Base-by-base conservation (phyloP, 345 rosid genomes). In the Rhodamnia rubescens region DNA sequence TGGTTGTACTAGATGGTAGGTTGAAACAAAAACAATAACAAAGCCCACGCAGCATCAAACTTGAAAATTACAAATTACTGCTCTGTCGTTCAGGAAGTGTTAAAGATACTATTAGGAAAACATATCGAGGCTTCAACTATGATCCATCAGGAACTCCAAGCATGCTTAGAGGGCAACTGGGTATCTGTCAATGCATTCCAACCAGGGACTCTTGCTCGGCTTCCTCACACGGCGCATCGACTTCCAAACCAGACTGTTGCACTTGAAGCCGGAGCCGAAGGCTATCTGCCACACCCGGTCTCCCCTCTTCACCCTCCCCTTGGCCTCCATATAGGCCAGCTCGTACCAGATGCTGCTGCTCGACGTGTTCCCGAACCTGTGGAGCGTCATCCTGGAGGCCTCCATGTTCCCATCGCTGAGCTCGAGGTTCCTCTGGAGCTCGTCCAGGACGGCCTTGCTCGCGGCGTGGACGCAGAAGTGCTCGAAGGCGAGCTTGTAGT, bases 341-440 rank as follows among this genome's bases (percentile, higher is more conserved):
- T 95, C 98, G 20, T 95, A 97, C 98, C 99, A 95, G 2, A 95
- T 92, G 83, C 97, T 94, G 87, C 98, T 95, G 88, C 99, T 97
- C 0, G 97, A 95, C 2, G 98, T 95, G 93, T 97, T 95, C 11
- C 98, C 98, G 83, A 94, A 97, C 84, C 98, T 91, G 75, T 95
- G 96, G 49, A 95, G 87, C 3, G 98, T 92, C 99, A 95, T 95
- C 90, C 95, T 92, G 0, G 98, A 95, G 40, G 98, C 94, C 87
- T 97, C 98, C 90, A 95, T 89, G 93, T 97, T 94, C 82, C 87
- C 86, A 44, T 92, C 96, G 64, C 95, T 97, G 78, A 97, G 91
- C 80, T 91, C 96, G 36, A 95, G 95, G 90, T 97, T 97, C 88
- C 94, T 91, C 84, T 94, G 95, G 57, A 97, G 95, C 92, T 95